These are phyloP conservation scores for Mychonastes homosphaera DNA, from an alignment of 139 green algal species.

Conservation along the genomic window DNA sequence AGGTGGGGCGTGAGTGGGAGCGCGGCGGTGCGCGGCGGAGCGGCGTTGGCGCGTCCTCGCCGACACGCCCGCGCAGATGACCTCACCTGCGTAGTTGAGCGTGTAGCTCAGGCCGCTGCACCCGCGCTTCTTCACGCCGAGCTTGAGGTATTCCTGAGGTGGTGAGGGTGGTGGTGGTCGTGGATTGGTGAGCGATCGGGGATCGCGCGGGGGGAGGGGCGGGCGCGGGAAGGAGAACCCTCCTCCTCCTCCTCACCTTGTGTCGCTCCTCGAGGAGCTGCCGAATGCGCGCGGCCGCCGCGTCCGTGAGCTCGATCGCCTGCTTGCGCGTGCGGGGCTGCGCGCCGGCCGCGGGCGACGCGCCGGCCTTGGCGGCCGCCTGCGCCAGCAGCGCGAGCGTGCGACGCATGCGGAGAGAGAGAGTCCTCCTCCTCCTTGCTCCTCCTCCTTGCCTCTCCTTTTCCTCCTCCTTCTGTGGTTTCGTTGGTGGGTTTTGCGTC, in stretches of 20 bases:
- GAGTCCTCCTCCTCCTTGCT: background rate
- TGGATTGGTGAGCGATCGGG: no score
- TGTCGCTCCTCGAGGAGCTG: constrained; percentile 60
- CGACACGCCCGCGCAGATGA: background rate
- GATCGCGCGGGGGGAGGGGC: background rate
- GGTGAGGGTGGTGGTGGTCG: no score
- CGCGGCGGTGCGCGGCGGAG: no score
- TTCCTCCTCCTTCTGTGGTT: background rate
- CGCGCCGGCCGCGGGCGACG: no score
- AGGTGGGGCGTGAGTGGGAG: background rate
- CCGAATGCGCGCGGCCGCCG: constrained; percentile 63
- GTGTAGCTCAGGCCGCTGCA: constrained; percentile 97
- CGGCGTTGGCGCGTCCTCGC: no score
- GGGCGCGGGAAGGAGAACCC: background rate
- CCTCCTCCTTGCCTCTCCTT: background rate
- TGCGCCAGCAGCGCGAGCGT: constrained; percentile 27
- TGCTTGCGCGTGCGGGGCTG: constrained; percentile 44
- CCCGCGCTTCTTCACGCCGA: constrained; percentile 85
- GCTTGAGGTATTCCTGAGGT: constrained; percentile 73
- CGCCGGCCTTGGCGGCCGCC: constrained; percentile 15
- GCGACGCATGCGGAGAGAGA: constrained; percentile 27
- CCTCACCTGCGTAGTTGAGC: constrained; percentile 84
- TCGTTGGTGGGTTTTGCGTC: background rate
- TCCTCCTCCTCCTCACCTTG: constrained; percentile 44
- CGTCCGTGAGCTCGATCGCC: constrained; percentile 77